Evolutionary conservation across 2,329 filamentous ascomycete species (phyloP).

Genomic region (Coniochaeta prunicola): DNA sequence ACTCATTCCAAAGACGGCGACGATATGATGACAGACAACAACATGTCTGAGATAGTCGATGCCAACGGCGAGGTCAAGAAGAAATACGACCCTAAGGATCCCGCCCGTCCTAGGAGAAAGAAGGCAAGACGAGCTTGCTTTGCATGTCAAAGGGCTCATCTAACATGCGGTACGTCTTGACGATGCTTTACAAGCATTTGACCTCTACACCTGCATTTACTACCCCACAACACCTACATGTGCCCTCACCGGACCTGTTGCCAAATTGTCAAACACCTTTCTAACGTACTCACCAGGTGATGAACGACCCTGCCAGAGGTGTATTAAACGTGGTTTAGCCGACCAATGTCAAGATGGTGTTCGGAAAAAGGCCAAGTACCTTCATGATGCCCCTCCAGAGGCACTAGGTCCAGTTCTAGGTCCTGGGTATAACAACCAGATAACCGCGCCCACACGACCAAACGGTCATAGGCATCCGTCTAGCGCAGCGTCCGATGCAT

Average conservation of each 20-base stretch:
- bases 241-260: neutral
- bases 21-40: slow-evolving; percentile 45
- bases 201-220: neutral
- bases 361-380: slow-evolving; percentile 97
- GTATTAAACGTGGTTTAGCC: slow-evolving; percentile 86
- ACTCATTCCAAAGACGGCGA: slow-evolving; percentile 37
- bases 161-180: slow-evolving; percentile 87
- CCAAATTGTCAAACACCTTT: slow-evolving; percentile 6
- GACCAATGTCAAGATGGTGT: slow-evolving; percentile 93
- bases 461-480: slow-evolving; percentile 41
- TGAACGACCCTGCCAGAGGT: slow-evolving; percentile 87
- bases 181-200: neutral
- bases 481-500: slow-evolving; percentile 37
- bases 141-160: slow-evolving; percentile 92
- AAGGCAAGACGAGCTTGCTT: slow-evolving; percentile 94
- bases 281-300: slow-evolving; percentile 57
- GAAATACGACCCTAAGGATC: slow-evolving; percentile 80
- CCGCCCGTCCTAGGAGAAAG: slow-evolving; percentile 80
- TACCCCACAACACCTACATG: neutral
- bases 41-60: slow-evolving; percentile 34
- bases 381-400: slow-evolving; percentile 89
- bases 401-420: slow-evolving; percentile 81
- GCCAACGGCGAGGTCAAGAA: slow-evolving; percentile 51
- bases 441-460: slow-evolving; percentile 23
- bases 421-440: slow-evolving; percentile 50